phyloP scores from a whole-genome alignment of 768 basidiomycete species.

The Russula sp. region DNA sequence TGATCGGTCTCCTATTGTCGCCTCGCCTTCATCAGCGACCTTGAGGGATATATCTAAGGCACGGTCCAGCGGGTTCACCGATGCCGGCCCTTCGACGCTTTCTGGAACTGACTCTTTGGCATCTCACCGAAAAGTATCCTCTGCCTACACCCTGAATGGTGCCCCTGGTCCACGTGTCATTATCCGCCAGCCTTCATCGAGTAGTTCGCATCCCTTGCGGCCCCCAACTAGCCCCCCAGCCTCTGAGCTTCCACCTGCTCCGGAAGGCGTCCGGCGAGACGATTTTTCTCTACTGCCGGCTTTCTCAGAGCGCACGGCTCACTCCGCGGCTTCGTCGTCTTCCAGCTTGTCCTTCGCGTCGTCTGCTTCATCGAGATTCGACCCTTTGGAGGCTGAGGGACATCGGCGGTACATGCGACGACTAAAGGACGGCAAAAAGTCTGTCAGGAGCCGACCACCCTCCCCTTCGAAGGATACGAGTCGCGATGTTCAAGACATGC shows the following conservation, averaged over 20 bases:
- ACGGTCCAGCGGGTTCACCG: conserved; percentile 21
- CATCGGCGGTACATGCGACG: conserved; percentile 5
- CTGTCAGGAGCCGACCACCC: conserved; percentile 10
- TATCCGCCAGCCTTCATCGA: conserved; percentile 22
- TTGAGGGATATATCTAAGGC: conserved; percentile 16
- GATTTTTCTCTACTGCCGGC: conserved; percentile 16
- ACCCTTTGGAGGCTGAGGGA: background rate
- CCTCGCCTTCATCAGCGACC: conserved; percentile 23
- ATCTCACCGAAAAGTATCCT: background rate
- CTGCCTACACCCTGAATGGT: conserved; percentile 5
- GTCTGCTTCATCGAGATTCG: conserved; percentile 13
- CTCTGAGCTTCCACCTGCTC: conserved; percentile 16
- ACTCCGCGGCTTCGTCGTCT: conserved; percentile 18
- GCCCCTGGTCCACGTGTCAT: conserved; percentile 15
- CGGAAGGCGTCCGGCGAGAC: conserved; percentile 2
- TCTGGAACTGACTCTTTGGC: background rate
- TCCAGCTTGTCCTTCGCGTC: conserved; percentile 24
- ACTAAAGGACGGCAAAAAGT: conserved; percentile 14
- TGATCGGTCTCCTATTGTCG: conserved; percentile 1
- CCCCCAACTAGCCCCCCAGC: conserved; percentile 15
- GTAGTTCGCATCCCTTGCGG: conserved; percentile 4
- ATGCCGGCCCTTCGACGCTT: conserved; percentile 4
- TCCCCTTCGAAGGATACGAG: conserved; percentile 10
- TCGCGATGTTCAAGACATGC: background rate
- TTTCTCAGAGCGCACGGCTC: conserved; percentile 7